Conservation (phyloP, 176 grass and related monocot genomes). For the Aegilops speltoides region DNA sequence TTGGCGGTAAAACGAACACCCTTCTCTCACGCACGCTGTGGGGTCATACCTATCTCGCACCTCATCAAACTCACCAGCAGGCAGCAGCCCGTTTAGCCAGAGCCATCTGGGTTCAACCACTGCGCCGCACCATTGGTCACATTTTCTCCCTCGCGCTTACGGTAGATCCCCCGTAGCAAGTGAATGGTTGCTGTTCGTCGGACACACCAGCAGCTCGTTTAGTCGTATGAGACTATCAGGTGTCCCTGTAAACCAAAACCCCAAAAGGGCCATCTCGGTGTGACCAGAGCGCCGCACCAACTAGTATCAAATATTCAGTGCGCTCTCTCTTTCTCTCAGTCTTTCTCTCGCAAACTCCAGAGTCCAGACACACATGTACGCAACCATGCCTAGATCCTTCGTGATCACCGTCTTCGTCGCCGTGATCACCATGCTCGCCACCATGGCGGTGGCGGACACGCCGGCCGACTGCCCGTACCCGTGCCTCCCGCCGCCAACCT, state of each 20-base stretch:
- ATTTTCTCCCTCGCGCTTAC: not conserved
- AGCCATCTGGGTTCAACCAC: not conserved
- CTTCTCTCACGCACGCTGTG: no score
- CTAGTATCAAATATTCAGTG: not conserved
- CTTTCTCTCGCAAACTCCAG: not conserved
- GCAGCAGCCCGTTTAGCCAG: no score
- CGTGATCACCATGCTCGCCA: slow-evolving; percentile 20
- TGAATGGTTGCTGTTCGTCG: not conserved
- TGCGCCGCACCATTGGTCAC: not conserved
- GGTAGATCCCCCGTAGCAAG: not conserved
- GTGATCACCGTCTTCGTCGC: not conserved
- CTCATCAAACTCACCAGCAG: no score
- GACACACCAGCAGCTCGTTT: not conserved
- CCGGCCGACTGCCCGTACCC: slow-evolving; percentile 51
- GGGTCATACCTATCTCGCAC: no score
- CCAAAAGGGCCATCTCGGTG: not conserved
- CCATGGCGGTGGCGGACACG: slow-evolving; percentile 30
- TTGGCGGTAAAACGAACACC: no score
- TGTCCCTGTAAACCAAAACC: not conserved
- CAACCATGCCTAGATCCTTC: slow-evolving; percentile 35
- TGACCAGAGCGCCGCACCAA: not conserved
- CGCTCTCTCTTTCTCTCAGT: not conserved
- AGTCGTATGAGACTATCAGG: not conserved
- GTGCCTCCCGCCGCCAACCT: slow-evolving; percentile 50
- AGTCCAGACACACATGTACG: not conserved